Evolutionary conservation across 306 rosid genomes (phyloP).

Genomic region (Casuarina glauca): DNA sequence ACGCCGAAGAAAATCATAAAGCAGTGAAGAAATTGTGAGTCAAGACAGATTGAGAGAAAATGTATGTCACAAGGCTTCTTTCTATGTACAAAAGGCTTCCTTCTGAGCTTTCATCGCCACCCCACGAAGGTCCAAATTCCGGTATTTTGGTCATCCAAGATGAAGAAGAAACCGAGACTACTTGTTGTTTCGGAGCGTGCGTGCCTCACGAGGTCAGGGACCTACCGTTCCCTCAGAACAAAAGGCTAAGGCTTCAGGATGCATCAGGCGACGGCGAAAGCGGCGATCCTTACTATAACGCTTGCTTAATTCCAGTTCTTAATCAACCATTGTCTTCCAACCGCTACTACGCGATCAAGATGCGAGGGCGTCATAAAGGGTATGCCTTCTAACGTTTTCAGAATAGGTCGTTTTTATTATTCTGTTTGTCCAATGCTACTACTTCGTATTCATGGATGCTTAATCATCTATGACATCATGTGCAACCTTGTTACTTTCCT

Average conservation of each 20-base stretch:
- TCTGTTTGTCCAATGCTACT: too few relatives aligned
- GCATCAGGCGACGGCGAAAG: too few relatives aligned
- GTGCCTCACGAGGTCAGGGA: neutral
- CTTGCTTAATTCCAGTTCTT: constrained; percentile 53
- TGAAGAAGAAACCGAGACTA: constrained; percentile 21
- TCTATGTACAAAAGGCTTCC: constrained; percentile 26
- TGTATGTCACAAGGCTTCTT: constrained; percentile 38
- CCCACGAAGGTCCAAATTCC: constrained; percentile 40
- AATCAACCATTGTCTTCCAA: constrained; percentile 55
- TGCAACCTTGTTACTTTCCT: too few relatives aligned
- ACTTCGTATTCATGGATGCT: too few relatives aligned
- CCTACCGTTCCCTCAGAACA: constrained; percentile 44
- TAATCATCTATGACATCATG: too few relatives aligned
- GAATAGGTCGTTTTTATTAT: too few relatives aligned
- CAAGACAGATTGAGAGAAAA: neutral
- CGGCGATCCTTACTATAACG: neutral
- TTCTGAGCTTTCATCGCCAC: constrained; percentile 17
- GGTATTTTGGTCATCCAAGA: constrained; percentile 33
- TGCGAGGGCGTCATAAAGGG: constrained; percentile 41
- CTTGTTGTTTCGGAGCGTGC: constrained; percentile 23
- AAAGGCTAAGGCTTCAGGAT: constrained; percentile 13
- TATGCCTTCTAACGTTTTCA: constrained; percentile 6
- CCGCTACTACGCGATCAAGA: constrained; percentile 45
- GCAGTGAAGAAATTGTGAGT: neutral
- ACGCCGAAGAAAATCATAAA: neutral